phyloP scores from a whole-genome alignment of 768 basidiomycete genomes.

The Leccinellum luteum region DNA sequence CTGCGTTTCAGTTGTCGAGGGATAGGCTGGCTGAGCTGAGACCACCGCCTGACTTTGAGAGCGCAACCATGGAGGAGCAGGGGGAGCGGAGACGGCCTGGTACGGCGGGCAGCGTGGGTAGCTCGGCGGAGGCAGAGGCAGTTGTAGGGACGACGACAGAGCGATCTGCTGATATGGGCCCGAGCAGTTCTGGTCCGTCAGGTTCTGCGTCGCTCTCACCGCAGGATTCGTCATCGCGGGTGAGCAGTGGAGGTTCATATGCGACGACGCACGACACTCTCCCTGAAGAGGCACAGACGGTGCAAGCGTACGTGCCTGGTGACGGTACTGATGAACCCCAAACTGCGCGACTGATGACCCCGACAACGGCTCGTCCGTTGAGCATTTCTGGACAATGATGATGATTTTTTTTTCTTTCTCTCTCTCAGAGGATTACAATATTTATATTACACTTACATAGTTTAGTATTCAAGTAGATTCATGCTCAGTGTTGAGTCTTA shows the following conservation, averaged over 20 bases:
- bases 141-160: neutral
- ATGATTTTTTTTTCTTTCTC: too few relatives aligned
- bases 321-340: conserved; percentile 4
- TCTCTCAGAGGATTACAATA: too few relatives aligned
- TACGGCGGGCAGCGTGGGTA: neutral
- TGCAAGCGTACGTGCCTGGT: neutral
- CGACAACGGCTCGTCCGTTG: conserved; percentile 20
- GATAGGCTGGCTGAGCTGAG: conserved; percentile 33
- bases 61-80: neutral
- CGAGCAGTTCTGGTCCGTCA: neutral
- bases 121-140: neutral
- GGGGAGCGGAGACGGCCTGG: neutral
- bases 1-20: conserved; percentile 51
- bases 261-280: conserved; percentile 4
- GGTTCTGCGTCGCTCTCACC: neutral
- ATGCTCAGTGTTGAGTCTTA: too few relatives aligned
- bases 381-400: neutral
- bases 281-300: neutral
- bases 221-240: neutral
- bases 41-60: conserved; percentile 56
- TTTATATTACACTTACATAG: too few relatives aligned
- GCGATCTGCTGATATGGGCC: neutral
- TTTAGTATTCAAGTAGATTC: neutral
- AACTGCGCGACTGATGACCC: conserved; percentile 17
- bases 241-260: conserved; percentile 16